These are phyloP conservation scores for Protomyces inundatus DNA, from an alignment of 1,139 yeast species.

Conservation along the genomic window DNA sequence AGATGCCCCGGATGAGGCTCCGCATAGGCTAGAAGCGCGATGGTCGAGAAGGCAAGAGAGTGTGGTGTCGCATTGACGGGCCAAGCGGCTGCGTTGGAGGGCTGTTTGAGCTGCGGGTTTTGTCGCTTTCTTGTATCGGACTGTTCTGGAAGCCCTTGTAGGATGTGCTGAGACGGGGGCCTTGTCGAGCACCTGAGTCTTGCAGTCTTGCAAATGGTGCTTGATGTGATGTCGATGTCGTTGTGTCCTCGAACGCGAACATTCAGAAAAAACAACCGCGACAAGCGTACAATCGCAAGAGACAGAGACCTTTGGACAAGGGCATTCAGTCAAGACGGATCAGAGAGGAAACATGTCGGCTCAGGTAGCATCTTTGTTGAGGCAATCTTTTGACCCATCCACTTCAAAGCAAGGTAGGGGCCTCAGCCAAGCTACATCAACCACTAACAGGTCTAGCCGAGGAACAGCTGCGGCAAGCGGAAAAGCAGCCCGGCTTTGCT, in stretches of 20 bases:
- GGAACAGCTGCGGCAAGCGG: constrained; percentile 51
- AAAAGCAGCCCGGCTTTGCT: constrained; percentile 66
- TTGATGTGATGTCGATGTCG: not conserved
- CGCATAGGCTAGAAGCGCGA: not conserved
- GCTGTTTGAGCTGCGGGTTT: no score
- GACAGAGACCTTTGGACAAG: no score
- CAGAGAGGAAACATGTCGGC: constrained; percentile 3
- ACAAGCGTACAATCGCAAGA: no score
- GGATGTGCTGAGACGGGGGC: no score
- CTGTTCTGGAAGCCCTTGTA: no score
- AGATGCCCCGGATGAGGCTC: constrained; percentile 16
- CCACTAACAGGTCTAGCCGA: constrained; percentile 37
- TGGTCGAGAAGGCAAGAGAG: not conserved
- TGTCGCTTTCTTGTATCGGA: no score
- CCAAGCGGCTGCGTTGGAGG: not conserved
- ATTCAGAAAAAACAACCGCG: no score
- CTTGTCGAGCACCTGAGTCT: no score
- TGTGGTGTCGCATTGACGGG: not conserved
- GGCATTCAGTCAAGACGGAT: not conserved
- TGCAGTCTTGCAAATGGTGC: not conserved
- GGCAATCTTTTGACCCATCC: constrained; percentile 32
- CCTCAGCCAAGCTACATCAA: not conserved
- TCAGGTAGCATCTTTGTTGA: constrained; percentile 29
- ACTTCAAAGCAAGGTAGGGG: constrained; percentile 32
- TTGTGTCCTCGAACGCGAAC: not conserved